Percentiles rank a stretch among this genome's conserved stretches.
phyloP scores from a whole-genome alignment of 768 basidiomycete genomes.

The Lentinus brumalis region DNA sequence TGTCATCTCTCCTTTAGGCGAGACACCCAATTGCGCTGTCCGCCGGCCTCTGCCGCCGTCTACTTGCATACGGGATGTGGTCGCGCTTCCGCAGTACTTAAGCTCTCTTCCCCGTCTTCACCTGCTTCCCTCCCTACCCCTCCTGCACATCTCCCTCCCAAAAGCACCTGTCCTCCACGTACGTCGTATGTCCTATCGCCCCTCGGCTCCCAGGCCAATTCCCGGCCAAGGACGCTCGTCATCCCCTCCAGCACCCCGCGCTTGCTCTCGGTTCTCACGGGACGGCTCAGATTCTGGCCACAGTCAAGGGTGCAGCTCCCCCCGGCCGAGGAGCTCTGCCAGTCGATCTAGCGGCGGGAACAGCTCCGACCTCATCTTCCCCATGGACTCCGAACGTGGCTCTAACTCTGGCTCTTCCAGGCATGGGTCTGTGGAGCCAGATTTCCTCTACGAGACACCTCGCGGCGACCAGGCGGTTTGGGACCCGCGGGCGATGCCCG shows the following conservation, averaged over 20 bases:
- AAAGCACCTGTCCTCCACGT: not conserved
- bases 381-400: slow-evolving; percentile 9
- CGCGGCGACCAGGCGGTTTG: not conserved
- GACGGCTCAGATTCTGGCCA: not conserved
- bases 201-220: not conserved
- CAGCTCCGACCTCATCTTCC: slow-evolving; percentile 12
- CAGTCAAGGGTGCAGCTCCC: not conserved
- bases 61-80: slow-evolving; percentile 4
- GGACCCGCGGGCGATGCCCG: not conserved
- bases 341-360: slow-evolving; percentile 5
- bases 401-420: not conserved
- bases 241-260: not conserved
- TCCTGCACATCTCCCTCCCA: not conserved
- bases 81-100: slow-evolving; percentile 9
- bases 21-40: not conserved
- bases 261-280: not conserved
- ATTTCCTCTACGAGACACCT: slow-evolving; percentile 4
- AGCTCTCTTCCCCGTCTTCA: not conserved
- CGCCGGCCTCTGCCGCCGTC: not conserved
- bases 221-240: not conserved
- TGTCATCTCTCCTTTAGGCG: slow-evolving; percentile 5
- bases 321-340: not conserved
- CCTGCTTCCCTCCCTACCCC: not conserved
- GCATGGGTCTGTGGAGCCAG: not conserved
- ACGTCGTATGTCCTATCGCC: not conserved